Base-by-base conservation (phyloP, 1,284 basidiomycete genomes). In the Malassezia equina region DNA sequence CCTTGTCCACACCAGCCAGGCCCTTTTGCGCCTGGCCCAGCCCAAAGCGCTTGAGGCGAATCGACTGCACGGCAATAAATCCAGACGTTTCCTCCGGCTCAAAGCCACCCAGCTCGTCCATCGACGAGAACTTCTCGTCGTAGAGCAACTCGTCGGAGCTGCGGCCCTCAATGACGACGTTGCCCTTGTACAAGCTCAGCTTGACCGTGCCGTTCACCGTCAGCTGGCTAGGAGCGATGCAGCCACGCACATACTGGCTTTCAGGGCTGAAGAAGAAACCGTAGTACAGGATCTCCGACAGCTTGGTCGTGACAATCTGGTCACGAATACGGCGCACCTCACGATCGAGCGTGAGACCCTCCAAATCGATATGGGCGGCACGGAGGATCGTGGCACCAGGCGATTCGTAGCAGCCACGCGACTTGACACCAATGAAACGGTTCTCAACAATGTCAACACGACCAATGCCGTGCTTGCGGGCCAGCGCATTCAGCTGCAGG, bases 401-500 rank as follows among this genome's bases (percentile, higher is more conserved):
- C 7, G 87, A 86, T 78, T 99, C 93, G 80, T 99, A 99, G 80
- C 94, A 99, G 32, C 93, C 93, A 52, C 93, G 87, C 53, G 87
- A 90, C 79, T 98, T 98, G 76, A 98, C 91, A 61, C 93, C 93
- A 76, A 98, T 96, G 81, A 95, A 96, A 52, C 93, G 84, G 80
- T 98, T 98, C 80, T 98, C 93, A 71, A 98, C 94, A 75, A 98
- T 96, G 77, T 98, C 93, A 78, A 95, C 86, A 60, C 93, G 84
- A 45, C 93, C 91, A 65, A 98, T 82, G 67, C 91, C 94, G 78
- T 98, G 90, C 75, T 87, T 89, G 66, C 93, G 82, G 28, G 87
- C 93, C 60, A 96, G 83, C 4, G 85, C 80, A 79, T 99, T 98
- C 71, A 98, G 84, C 12, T 81, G 81, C 65, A 88, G 79, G 84